Conservation (phyloP, 2,329 filamentous ascomycete genomes). For the Talaromyces sp. region DNA sequence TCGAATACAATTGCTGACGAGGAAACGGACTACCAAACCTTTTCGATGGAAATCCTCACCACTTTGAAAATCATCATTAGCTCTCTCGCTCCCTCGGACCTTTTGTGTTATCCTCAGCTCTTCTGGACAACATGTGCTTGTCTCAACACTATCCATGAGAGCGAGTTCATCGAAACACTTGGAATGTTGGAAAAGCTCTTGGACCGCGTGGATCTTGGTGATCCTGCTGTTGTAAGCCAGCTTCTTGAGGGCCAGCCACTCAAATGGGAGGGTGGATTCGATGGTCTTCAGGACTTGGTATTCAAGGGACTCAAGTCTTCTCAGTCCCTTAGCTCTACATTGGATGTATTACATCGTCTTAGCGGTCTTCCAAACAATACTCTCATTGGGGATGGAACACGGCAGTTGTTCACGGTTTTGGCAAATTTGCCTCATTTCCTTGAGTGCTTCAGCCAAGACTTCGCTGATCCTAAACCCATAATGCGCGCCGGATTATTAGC, state of each 20-base stretch:
- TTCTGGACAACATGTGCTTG: slow-evolving; percentile 99
- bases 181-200: slow-evolving; percentile 89
- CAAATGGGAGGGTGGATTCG: slow-evolving; percentile 86
- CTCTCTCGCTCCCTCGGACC: slow-evolving; percentile 75
- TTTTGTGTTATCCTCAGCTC: slow-evolving; percentile 88
- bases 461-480: slow-evolving; percentile 58
- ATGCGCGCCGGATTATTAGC: slow-evolving; percentile 71
- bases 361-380: slow-evolving; percentile 76
- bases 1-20: slow-evolving; percentile 98
- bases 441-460: slow-evolving; percentile 70
- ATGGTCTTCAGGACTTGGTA: slow-evolving; percentile 80
- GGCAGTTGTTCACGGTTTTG: slow-evolving; percentile 81
- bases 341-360: slow-evolving; percentile 77
- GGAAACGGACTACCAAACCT: slow-evolving; percentile 90
- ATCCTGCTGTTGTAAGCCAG: slow-evolving; percentile 67
- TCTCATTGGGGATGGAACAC: slow-evolving; percentile 78
- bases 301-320: slow-evolving; percentile 93
- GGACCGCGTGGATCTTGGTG: slow-evolving; percentile 77
- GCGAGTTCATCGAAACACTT: slow-evolving; percentile 87
- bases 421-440: slow-evolving; percentile 91
- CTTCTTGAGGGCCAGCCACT: slow-evolving; percentile 78
- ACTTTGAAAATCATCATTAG: slow-evolving; percentile 89
- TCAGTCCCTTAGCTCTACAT: slow-evolving; percentile 73
- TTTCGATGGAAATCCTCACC: slow-evolving; percentile 96
- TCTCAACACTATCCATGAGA: slow-evolving; percentile 93